phyloP scores from a whole-genome alignment of 75 land plant species.

The Picea sitchensis region DNA sequence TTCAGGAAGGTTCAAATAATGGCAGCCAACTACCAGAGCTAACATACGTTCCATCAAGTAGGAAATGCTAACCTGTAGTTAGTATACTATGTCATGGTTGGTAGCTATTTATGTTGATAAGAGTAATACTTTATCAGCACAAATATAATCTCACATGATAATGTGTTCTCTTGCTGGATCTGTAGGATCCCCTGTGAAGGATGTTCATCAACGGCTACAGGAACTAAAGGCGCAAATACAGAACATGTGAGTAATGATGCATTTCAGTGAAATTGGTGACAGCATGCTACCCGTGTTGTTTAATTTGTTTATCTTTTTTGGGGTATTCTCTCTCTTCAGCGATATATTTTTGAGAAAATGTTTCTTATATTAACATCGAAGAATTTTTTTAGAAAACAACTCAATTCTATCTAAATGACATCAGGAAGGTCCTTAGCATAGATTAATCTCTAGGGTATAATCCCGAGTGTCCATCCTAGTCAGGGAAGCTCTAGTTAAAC shows the following conservation, averaged over 20 bases:
- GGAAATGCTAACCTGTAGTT: not conserved
- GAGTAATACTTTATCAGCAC: not conserved
- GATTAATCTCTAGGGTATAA: too few species aligned
- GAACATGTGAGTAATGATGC: slow-evolving; percentile 8
- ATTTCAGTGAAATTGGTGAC: not conserved
- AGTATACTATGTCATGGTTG: not conserved
- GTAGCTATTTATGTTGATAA: slow-evolving; percentile 4
- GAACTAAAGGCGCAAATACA: slow-evolving; percentile 24
- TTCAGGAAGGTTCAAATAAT: slow-evolving; percentile 22
- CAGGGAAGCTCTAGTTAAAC: too few species aligned
- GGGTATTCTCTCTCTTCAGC: too few species aligned
- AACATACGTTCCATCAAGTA: not conserved
- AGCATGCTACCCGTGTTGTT: not conserved
- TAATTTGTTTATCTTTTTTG: too few species aligned
- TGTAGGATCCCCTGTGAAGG: slow-evolving; percentile 3
- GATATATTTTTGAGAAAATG: too few species aligned
- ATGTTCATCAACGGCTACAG: slow-evolving; percentile 21
- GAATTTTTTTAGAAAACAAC: too few species aligned
- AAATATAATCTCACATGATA: not conserved
- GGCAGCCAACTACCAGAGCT: not conserved
- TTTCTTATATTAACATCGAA: too few species aligned
- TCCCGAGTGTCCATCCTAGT: too few species aligned
- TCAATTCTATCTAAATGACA: too few species aligned
- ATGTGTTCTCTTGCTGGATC: not conserved
- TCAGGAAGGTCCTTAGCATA: too few species aligned